phyloP scores from a whole-genome alignment of 441 rosid species.

The Melastoma candidum region DNA sequence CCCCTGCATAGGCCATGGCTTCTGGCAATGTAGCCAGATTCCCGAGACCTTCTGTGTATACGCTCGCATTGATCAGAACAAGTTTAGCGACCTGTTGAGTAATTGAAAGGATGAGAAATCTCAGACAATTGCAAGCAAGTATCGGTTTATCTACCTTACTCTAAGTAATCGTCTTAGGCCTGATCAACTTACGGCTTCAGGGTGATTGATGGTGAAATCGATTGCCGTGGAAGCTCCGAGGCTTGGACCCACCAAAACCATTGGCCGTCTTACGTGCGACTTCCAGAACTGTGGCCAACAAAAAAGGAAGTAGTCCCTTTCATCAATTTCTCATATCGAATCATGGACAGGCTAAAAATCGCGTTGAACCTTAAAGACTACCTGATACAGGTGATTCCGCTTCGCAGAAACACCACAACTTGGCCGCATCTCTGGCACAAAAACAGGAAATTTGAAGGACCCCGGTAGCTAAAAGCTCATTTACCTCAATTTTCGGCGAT shows the following conservation, averaged over 20 bases:
- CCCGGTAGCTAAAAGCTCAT: background rate
- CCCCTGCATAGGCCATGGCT: slow-evolving; percentile 77
- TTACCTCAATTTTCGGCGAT: background rate
- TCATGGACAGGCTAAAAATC: background rate
- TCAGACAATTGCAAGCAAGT: background rate
- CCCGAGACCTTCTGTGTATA: slow-evolving; percentile 80
- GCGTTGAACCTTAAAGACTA: slow-evolving; percentile 8
- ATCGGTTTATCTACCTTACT: background rate
- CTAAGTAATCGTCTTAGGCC: background rate
- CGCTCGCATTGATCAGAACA: slow-evolving; percentile 79
- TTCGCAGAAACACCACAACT: slow-evolving; percentile 65
- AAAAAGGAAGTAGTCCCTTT: background rate
- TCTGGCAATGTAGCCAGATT: slow-evolving; percentile 57
- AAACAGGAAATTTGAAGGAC: background rate
- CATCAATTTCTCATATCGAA: background rate
- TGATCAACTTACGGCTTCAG: slow-evolving; percentile 57
- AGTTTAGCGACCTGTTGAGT: slow-evolving; percentile 58
- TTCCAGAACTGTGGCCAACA: slow-evolving; percentile 60
- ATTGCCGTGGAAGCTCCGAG: slow-evolving; percentile 92
- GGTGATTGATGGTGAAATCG: slow-evolving; percentile 67
- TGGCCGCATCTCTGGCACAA: slow-evolving; percentile 37
- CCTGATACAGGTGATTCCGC: slow-evolving; percentile 79
- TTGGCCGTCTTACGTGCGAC: slow-evolving; percentile 63
- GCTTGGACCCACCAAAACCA: slow-evolving; percentile 85
- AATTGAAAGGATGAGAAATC: too few species aligned